phyloP scores from a whole-genome alignment of 345 rosid species.

The Excoecaria cochinchinensis region DNA sequence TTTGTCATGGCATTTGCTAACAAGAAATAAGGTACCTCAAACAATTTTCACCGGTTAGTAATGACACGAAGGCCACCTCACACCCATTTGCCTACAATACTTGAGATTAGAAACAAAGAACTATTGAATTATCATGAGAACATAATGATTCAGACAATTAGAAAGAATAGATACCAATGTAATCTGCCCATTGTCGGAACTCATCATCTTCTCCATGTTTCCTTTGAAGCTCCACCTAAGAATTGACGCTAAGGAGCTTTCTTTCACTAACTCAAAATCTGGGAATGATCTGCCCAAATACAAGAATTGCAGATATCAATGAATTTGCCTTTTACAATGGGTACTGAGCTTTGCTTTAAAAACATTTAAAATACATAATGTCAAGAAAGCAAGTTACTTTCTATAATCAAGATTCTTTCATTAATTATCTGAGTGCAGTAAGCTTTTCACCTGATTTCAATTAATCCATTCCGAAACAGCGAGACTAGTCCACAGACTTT shows the following conservation, averaged over 20 bases:
- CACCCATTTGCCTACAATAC: conserved; percentile 59
- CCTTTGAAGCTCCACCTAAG: conserved; percentile 79
- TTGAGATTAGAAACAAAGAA: conserved; percentile 4
- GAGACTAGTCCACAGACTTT: conserved; percentile 18
- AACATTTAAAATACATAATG: neutral
- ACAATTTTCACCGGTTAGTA: conserved; percentile 49
- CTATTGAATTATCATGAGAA: neutral
- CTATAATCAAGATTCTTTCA: neutral
- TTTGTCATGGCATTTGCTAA: neutral
- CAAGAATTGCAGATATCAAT: neutral
- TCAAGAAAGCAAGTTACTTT: neutral
- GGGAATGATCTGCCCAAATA: conserved; percentile 68
- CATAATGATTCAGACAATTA: neutral
- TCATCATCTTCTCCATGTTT: conserved; percentile 62
- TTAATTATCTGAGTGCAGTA: no score
- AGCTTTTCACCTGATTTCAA: conserved; percentile 29
- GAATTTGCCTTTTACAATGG: neutral
- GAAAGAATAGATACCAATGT: conserved; percentile 52
- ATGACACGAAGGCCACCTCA: conserved; percentile 72
- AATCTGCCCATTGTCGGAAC: conserved; percentile 59
- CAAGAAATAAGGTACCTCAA: conserved; percentile 45
- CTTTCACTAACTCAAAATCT: conserved; percentile 62
- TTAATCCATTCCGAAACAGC: conserved; percentile 26
- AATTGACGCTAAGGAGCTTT: conserved; percentile 62
- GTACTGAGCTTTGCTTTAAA: neutral